Base-by-base conservation (phyloP, 768 basidiomycete genomes). In the Lactarius pseudohatsudake region DNA sequence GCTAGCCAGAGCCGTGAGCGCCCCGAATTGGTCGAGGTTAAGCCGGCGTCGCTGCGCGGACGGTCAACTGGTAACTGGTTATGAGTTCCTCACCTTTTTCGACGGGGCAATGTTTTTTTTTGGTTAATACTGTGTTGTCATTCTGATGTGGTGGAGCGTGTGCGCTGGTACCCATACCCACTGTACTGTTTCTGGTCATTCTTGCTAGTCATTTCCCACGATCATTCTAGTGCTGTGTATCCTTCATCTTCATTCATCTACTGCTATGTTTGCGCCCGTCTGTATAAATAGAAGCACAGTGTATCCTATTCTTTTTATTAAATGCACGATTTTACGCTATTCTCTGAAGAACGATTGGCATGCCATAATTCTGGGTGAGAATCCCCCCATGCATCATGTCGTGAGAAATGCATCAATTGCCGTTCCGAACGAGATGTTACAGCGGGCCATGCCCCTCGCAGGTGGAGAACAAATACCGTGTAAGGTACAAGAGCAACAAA, bases 351-450 rank as follows among this genome's bases (percentile, higher is more conserved):
- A 50, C 11, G 47, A 50, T 18, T n/a, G 43, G 43, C 43, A 45
- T 45, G 38, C 45, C n/a, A 22, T 26, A 40, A 58, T 40, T 58
- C 11, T 26, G 7, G 34, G 34, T 57, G 55, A 57, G 28, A 34
- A 57, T 34, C 30, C 34, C 18, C 56, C 28, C 55, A 3, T 9
- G 40, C n/a, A 4, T 18, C 20, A 63, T 9, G 22, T 38, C 3
- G 6, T n/a, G n/a, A 9, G 15, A 41, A 38, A 26, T 50, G 55
- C 56, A 53, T 61, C 41, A 47, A 69, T 43, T 59, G 63, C 57
- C 69, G 68, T 57, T 65, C 26, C 67, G 60, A 59, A 65, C 38
- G 62, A 62, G 38, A 70, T 61, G 50, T 28, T 70, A 64, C 60
- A 69, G 53, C 47, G 59, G 45, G 45, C 61, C 56, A 68, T 55